Conservation (phyloP, 2,329 filamentous ascomycete species). For the Sporothrix inflata region DNA sequence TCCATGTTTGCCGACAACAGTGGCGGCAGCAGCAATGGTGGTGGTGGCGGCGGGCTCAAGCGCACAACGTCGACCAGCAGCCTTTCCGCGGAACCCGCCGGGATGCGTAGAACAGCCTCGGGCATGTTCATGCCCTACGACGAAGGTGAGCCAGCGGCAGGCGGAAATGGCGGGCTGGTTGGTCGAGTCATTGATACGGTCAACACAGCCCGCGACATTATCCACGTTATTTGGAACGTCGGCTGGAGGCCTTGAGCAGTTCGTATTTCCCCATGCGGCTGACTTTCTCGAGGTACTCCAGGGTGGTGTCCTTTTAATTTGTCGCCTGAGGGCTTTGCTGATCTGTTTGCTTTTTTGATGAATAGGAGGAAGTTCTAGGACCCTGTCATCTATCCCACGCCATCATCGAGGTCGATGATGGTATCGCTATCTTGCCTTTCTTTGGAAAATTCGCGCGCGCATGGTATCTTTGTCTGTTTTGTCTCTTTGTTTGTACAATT, state of each 20-base stretch:
- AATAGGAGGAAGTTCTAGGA: conserved; percentile 33
- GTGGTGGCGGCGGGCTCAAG: conserved; percentile 43
- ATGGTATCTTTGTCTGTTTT: conserved; percentile 18
- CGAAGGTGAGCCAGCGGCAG: conserved; percentile 65
- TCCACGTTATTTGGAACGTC: conserved; percentile 73
- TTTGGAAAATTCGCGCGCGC: conserved; percentile 11
- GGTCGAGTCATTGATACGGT: conserved; percentile 81
- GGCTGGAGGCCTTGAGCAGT: conserved; percentile 59
- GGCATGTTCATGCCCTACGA: conserved; percentile 93
- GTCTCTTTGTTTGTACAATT: conserved; percentile 22
- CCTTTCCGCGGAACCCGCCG: conserved; percentile 56
- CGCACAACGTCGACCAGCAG: conserved; percentile 54
- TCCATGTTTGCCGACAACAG: conserved; percentile 28
- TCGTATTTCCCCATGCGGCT: neutral
- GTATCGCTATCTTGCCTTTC: neutral
- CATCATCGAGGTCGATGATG: conserved; percentile 29
- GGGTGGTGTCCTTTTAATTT: conserved; percentile 14
- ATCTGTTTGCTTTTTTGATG: conserved; percentile 30
- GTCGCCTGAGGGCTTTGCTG: conserved; percentile 29
- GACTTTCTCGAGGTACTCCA: neutral
- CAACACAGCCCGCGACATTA: conserved; percentile 72
- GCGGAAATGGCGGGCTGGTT: conserved; percentile 67
- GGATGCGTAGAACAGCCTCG: conserved; percentile 77
- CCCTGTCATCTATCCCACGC: conserved; percentile 32
- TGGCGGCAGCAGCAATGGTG: neutral